These are phyloP conservation scores for Ascoidea asiatica DNA, from an alignment of 805 yeast genomes.

Conservation along the genomic window DNA sequence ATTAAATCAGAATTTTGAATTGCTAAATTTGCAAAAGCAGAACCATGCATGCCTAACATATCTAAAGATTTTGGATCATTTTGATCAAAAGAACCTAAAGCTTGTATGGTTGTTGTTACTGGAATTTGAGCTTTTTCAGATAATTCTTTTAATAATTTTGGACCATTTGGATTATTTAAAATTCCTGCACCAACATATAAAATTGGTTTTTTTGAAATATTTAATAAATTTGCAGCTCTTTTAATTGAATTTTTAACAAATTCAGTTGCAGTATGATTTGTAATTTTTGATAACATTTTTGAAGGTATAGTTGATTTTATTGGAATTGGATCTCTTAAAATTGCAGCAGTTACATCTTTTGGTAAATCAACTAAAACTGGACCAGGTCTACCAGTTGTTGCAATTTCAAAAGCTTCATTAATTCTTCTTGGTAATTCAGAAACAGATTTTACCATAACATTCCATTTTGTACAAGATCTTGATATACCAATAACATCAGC, in stretches of 20 bases:
- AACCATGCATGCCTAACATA: conserved; percentile 98
- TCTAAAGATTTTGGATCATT: conserved; percentile 80
- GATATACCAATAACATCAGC: conserved; percentile 97
- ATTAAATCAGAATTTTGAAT: conserved; percentile 90
- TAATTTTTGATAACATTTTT: conserved; percentile 52
- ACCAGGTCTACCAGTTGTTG: conserved; percentile 93
- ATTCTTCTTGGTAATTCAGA: conserved; percentile 92
- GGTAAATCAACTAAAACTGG: conserved; percentile 97
- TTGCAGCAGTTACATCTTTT: conserved; percentile 92
- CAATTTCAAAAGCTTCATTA: conserved; percentile 96
- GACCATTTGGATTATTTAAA: conserved; percentile 68
- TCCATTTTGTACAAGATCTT: conserved; percentile 97
- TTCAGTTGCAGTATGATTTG: conserved; percentile 56
- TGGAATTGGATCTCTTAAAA: conserved; percentile 80
- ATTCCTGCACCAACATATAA: conserved; percentile 91
- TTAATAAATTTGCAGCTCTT: conserved; percentile 67
- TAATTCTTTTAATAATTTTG: conserved; percentile 62
- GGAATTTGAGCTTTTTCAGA: conserved; percentile 89
- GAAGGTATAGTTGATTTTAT: conserved; percentile 62
- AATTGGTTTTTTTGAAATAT: conserved; percentile 76
- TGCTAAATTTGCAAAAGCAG: conserved; percentile 88
- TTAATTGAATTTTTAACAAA: conserved; percentile 62
- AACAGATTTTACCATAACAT: conserved; percentile 92
- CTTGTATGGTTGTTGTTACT: conserved; percentile 92
- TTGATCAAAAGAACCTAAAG: conserved; percentile 90